phyloP scores from a whole-genome alignment of 129 eudicot species.

The Ambrosia artemisiifolia region DNA sequence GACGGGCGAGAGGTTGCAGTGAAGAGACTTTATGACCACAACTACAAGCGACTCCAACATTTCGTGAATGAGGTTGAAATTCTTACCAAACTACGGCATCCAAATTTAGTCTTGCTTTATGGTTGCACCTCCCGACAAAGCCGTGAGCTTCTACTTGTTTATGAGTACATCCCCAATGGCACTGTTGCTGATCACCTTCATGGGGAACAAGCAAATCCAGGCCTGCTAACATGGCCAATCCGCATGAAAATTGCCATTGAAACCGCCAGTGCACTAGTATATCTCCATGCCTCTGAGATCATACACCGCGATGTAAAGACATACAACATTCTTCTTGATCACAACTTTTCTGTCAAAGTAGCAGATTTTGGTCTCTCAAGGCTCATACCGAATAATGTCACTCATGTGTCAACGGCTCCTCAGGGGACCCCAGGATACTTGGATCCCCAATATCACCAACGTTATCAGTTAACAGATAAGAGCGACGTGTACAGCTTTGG shows the following conservation, averaged over 20 bases:
- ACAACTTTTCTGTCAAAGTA: constrained; percentile 39
- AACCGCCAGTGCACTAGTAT: constrained; percentile 67
- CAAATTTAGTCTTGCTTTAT: constrained; percentile 52
- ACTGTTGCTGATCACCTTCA: constrained; percentile 70
- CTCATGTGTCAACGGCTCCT: constrained; percentile 82
- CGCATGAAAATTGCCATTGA: constrained; percentile 70
- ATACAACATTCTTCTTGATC: constrained; percentile 45
- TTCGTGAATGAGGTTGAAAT: constrained; percentile 63
- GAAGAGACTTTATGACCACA: constrained; percentile 58
- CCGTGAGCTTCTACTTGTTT: constrained; percentile 54
- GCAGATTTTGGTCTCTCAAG: constrained; percentile 54
- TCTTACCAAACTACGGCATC: constrained; percentile 53
- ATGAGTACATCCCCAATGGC: constrained; percentile 52
- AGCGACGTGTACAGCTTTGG: constrained; percentile 92
- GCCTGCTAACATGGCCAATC: constrained; percentile 51
- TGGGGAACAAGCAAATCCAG: constrained; percentile 41
- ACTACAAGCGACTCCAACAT: constrained; percentile 55
- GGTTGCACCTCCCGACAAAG: constrained; percentile 66
- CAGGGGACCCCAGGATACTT: constrained; percentile 92
- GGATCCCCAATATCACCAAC: constrained; percentile 74
- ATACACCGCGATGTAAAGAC: constrained; percentile 52
- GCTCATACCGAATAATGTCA: constrained; percentile 51
- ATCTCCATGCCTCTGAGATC: constrained; percentile 66
- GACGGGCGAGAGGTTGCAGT: constrained; percentile 76
- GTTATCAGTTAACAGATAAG: constrained; percentile 65